Conservation (phyloP, 345 rosid genomes). For the Mercurialis annua region DNA sequence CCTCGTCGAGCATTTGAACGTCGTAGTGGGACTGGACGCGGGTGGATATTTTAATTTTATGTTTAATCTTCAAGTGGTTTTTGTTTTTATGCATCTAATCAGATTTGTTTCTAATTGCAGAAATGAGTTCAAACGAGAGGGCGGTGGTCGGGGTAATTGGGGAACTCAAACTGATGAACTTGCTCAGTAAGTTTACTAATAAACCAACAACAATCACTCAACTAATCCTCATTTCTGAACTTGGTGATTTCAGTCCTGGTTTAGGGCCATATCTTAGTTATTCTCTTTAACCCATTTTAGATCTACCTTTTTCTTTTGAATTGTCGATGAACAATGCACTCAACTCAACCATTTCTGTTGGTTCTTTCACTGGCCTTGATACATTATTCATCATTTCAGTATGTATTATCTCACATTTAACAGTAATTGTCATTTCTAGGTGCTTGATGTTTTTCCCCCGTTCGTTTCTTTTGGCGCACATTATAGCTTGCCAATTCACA, state of each 20-base stretch:
- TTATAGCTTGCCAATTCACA: too few species aligned
- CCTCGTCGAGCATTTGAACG: slow-evolving; percentile 23
- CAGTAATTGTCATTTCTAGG: too few species aligned
- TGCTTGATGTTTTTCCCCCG: too few species aligned
- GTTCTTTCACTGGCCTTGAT: too few species aligned
- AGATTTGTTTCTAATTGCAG: slow-evolving; percentile 3
- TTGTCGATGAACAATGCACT: background rate
- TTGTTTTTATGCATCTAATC: background rate
- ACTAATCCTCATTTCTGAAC: background rate
- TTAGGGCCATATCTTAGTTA: background rate
- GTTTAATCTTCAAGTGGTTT: background rate
- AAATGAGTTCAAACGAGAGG: slow-evolving; percentile 25
- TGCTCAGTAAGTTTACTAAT: slow-evolving; percentile 20
- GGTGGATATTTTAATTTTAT: slow-evolving; percentile 16
- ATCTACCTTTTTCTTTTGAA: background rate
- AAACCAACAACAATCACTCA: background rate
- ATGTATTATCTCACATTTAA: too few species aligned
- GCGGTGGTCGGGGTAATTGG: slow-evolving; percentile 29
- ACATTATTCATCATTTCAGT: too few species aligned
- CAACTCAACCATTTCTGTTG: too few species aligned
- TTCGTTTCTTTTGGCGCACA: too few species aligned
- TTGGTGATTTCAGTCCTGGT: background rate
- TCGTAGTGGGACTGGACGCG: slow-evolving; percentile 31
- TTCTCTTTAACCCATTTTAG: background rate
- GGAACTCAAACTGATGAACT: slow-evolving; percentile 26